Evolutionary conservation across 768 basidiomycete species (phyloP), one percentile per base, ranked within the genome.

Genomic region (Tulasnella sp.): DNA sequence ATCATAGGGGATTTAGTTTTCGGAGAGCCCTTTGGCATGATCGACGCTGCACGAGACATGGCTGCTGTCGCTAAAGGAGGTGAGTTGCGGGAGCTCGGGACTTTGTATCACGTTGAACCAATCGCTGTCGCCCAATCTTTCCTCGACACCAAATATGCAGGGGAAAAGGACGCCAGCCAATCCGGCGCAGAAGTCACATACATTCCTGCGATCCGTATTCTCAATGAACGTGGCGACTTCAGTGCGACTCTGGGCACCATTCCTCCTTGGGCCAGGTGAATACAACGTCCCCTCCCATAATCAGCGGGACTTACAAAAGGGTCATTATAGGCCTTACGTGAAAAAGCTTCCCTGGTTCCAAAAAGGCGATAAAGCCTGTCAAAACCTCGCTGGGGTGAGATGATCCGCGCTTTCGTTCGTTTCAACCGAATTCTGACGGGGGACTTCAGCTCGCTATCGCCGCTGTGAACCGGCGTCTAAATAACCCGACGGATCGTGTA

Each of bases 11-110:
- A 96, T 85, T 89, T 96, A 20, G 93, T 94, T 0, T 96, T 96
- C 83, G 96, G 96, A 1, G 90, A 91, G 1, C 93, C 96, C 0
- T 97, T 97, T 83, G 95, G 95, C 24, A 97, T 97, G 96, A 88
- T 97, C 81, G 84, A 90, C 77, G 90, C 92, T 8, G 92, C 90
- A 37, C 91, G 90, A 77, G 95, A 96, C 83, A 88, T 90, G 12
- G 94, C 93, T 1, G 88, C 91, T 6, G 92, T 94, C 3, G 92
- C 93, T 6, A 88, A 88, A 40, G 64, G 64, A 31, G 82, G 79
- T 58, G 16, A 64, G 44, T 20, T 22, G 2, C 44, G 20, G 40
- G 11, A 9, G 4, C 14, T 75, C 34, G 6, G 20, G 4, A 14
- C 74, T 20, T 48, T n/a, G n/a, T 42, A 22, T 14, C 7, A 3